Evolutionary conservation across 2,329 filamentous ascomycete species (phyloP).

Genomic region (Nothopassalora personata): DNA sequence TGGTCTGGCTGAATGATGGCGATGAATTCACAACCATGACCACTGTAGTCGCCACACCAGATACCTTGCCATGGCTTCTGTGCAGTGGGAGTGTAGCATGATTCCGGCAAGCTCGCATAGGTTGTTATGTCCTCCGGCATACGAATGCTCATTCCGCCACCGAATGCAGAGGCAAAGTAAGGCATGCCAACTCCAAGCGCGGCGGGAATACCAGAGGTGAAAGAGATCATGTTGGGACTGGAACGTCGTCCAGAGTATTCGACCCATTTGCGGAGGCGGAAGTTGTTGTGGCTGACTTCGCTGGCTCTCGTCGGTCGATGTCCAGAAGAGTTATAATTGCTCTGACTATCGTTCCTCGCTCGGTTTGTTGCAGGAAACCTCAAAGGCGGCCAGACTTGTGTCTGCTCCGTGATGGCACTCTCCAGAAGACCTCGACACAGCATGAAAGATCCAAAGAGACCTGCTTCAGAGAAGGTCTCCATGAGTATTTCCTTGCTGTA

Average conservation of each 20-base stretch:
- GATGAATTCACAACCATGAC: slow-evolving; percentile 84
- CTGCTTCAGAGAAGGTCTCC: slow-evolving; percentile 36
- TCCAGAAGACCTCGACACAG: slow-evolving; percentile 53
- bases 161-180: slow-evolving; percentile 14
- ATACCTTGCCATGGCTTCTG: slow-evolving; percentile 83
- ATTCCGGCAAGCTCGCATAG: slow-evolving; percentile 68
- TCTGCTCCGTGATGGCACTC: slow-evolving; percentile 35
- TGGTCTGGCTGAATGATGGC: slow-evolving; percentile 69
- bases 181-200: slow-evolving; percentile 29
- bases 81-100: slow-evolving; percentile 71
- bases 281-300: slow-evolving; percentile 64
- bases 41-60: slow-evolving; percentile 85
- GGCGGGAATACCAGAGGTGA: slow-evolving; percentile 21
- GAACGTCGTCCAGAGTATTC: slow-evolving; percentile 48
- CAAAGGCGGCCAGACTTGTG: slow-evolving; percentile 66
- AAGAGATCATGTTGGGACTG: slow-evolving; percentile 25
- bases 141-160: slow-evolving; percentile 41
- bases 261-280: slow-evolving; percentile 72
- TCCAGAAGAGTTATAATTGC: slow-evolving; percentile 40
- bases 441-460: slow-evolving; percentile 62
- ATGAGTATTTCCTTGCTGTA: slow-evolving; percentile 51
- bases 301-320: slow-evolving; percentile 49
- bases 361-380: slow-evolving; percentile 61
- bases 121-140: slow-evolving; percentile 53
- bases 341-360: slow-evolving; percentile 47